phyloP scores from a whole-genome alignment of 2,329 filamentous ascomycete species.

The Arthrobotrys entomopaga region DNA sequence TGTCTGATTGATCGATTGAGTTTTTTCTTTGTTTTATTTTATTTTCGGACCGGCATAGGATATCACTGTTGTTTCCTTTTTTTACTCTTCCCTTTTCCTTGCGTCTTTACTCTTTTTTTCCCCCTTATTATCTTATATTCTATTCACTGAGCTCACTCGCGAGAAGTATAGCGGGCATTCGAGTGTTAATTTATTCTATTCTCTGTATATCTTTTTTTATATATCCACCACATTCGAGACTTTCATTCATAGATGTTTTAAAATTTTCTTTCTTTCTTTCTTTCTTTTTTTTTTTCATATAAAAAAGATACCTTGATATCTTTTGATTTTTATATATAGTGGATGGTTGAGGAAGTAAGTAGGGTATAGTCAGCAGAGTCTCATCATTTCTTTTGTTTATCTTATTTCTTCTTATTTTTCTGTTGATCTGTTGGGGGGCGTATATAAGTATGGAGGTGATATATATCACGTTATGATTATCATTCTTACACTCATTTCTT shows the following conservation, averaged over 20 bases:
- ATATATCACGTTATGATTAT: no score
- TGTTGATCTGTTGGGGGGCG: no score
- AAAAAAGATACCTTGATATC: no score
- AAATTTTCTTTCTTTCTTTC: constrained; percentile 1
- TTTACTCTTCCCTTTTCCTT: neutral
- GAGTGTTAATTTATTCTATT: constrained; percentile 2
- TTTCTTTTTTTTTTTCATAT: neutral
- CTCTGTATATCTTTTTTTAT: constrained; percentile 19
- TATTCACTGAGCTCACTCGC: neutral
- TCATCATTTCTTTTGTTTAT: no score
- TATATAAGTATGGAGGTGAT: no score
- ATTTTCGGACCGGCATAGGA: constrained; percentile 11
- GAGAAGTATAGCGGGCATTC: neutral
- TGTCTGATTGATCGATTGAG: neutral
- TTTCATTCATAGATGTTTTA: no score
- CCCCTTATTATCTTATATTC: neutral
- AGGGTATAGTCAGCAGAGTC: no score
- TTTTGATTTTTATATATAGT: no score
- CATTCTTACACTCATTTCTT: no score
- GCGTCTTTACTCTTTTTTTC: neutral
- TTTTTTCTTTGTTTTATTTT: constrained; percentile 9
- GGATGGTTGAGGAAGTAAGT: no score
- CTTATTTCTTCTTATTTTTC: no score
- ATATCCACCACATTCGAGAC: no score
- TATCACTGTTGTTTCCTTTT: constrained; percentile 11